Base-by-base conservation (phyloP, 2,329 filamentous ascomycete species). In the Pseudocercospora macadamiae region DNA sequence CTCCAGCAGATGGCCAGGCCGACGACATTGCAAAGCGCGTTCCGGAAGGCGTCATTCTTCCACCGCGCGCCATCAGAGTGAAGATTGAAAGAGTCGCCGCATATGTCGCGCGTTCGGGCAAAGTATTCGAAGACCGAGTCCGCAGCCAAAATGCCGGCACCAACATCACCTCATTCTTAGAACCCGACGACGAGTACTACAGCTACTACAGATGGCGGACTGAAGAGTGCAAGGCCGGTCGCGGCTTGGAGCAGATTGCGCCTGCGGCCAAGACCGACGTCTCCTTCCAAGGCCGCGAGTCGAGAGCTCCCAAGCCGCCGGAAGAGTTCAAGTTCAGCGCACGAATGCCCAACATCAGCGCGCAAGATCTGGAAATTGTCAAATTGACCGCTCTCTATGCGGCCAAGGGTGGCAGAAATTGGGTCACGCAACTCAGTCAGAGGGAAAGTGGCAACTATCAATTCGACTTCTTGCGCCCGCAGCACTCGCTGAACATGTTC, bases 401-500 rank as follows among this genome's bases (percentile, higher is more conserved):
- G 51, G 95, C 95, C 53, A 93, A 93, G 76, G 93, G 96, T 70
- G 95, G 95, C 12, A 88, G 93, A 61, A 87, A 89, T 61, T 99
- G 95, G 77, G 91, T 96, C 85, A 97, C 92, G 19, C 85, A 89
- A 55, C 80, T 99, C 63, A 91, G 90, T 21, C 93, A 96, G 77
- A 86, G 91, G 65, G 93, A 99, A 78, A 84, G 89, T 16, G 85
- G 89, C 70, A 97, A 97, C 75, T 92, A 88, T 66, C 93, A 99
- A 73, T 99, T 97, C 74, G 92, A 97, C 76, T 99, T 99, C 72
- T 82, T 99, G 54, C 88, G 93, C 54, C 91, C 93, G 14, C 96
- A 96, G 70, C 95, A 99, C 79, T 96, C 91, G 70, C 88, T 97
- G 63, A 92, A 97, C 79, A 93, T 93, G 74, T 97, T 95, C 79